Conservation (phyloP, 139 green algal species). For the Marvania coccoides region DNA sequence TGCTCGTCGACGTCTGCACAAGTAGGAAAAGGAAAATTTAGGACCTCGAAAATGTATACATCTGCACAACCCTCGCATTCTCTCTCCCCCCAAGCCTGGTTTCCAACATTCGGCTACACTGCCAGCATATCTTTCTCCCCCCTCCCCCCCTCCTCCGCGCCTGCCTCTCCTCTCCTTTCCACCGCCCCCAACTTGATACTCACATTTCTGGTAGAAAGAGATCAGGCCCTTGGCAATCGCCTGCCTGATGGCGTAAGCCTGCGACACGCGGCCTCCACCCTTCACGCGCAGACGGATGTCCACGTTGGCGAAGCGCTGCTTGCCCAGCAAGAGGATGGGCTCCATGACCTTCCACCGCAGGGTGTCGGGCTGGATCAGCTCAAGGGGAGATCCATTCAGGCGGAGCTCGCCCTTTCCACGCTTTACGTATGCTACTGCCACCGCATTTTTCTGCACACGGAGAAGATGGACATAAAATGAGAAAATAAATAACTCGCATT, state of each 20-base stretch:
- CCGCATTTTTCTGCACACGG: constrained; percentile 88
- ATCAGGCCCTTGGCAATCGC: constrained; percentile 97
- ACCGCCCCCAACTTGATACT: constrained; percentile 4
- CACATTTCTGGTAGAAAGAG: constrained; percentile 99
- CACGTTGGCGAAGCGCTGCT: constrained; percentile 81
- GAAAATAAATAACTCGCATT: not conserved
- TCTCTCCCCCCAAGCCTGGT: too few relatives aligned
- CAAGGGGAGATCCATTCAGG: constrained; percentile 90
- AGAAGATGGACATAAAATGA: not conserved
- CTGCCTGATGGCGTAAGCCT: constrained; percentile 94
- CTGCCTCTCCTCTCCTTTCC: constrained; percentile 42
- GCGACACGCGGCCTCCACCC: constrained; percentile 93
- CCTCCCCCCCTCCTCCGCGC: constrained; percentile 92
- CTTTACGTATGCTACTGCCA: constrained; percentile 93
- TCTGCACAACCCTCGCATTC: too few relatives aligned
- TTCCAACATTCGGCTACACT: too few relatives aligned
- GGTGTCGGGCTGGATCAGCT: constrained; percentile 92
- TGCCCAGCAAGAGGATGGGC: constrained; percentile 91
- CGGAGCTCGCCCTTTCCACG: constrained; percentile 87
- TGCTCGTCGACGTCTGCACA: constrained; percentile 91
- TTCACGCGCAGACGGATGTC: constrained; percentile 97
- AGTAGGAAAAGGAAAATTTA: not conserved
- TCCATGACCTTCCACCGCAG: constrained; percentile 94
- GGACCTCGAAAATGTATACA: too few relatives aligned
- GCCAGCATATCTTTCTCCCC: too few relatives aligned